Percentiles rank a stretch among this genome's conserved stretches.
Conservation (phyloP, 1,139 yeast species). For the Pichia sp. region DNA sequence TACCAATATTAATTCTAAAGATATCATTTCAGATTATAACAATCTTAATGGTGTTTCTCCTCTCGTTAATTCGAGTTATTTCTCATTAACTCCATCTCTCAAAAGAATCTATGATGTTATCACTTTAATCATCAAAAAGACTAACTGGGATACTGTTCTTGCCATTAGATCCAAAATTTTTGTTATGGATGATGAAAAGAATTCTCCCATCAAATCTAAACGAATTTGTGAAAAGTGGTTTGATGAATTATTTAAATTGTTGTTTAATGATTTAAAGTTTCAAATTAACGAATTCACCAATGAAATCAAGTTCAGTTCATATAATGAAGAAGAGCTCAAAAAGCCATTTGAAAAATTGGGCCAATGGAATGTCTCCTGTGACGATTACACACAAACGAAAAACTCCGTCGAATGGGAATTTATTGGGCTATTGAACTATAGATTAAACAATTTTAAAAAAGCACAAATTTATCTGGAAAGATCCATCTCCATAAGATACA, state of each 20-base stretch:
- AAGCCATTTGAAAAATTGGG: constrained; percentile 4
- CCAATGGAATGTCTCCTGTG: constrained; percentile 7
- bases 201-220: constrained; percentile 21
- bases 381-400: constrained; percentile 9
- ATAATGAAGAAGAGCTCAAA: background rate
- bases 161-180: constrained; percentile 52
- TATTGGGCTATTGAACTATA: constrained; percentile 43
- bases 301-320: constrained; percentile 20
- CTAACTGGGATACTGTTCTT: constrained; percentile 52
- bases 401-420: constrained; percentile 55
- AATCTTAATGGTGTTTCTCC: background rate
- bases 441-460: constrained; percentile 48
- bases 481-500: constrained; percentile 50
- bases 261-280: constrained; percentile 51
- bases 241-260: constrained; percentile 51
- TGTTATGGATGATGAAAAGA: constrained; percentile 50
- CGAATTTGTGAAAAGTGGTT: constrained; percentile 58
- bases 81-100: constrained; percentile 48
- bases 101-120: constrained; percentile 46
- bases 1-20: constrained; percentile 43
- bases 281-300: constrained; percentile 56
- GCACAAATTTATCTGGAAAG: constrained; percentile 58
- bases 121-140: constrained; percentile 47
- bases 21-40: constrained; percentile 39
- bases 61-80: constrained; percentile 30